phyloP scores from a whole-genome alignment of 192 early-diverging fungal species.

The Coemansia sp. region DNA sequence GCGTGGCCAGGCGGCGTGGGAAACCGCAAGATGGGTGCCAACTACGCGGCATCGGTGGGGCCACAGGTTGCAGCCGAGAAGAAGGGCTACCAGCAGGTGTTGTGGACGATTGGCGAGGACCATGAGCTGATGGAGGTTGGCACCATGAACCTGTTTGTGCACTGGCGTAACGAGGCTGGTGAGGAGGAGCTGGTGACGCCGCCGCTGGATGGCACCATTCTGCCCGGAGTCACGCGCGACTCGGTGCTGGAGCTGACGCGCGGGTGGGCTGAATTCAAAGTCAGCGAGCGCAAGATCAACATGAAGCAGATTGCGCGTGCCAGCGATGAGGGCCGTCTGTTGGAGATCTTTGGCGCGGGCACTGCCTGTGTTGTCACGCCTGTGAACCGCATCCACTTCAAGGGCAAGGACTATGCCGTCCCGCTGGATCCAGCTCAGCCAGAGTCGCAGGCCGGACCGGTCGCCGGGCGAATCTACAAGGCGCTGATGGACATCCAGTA shows the following conservation, averaged over 20 bases:
- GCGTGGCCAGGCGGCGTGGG: constrained; percentile 97
- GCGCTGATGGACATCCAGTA: constrained; percentile 93
- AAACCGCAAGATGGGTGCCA: constrained; percentile 83
- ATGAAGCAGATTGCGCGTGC: constrained; percentile 78
- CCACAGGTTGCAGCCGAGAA: constrained; percentile 85
- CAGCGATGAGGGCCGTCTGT: constrained; percentile 71
- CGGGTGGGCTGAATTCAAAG: constrained; percentile 84
- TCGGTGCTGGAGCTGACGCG: constrained; percentile 78
- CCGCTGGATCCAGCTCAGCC: constrained; percentile 83
- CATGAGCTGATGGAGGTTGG: constrained; percentile 92
- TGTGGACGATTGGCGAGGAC: constrained; percentile 91
- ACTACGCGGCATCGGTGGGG: constrained; percentile 52
- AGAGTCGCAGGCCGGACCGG: constrained; percentile 76
- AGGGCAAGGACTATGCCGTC: constrained; percentile 74
- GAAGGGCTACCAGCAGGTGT: constrained; percentile 88
- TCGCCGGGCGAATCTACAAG: constrained; percentile 78
- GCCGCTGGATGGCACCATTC: constrained; percentile 88
- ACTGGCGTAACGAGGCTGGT: constrained; percentile 80
- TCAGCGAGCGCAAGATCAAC: constrained; percentile 76
- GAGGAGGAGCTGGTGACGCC: constrained; percentile 87
- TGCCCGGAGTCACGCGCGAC: constrained; percentile 94
- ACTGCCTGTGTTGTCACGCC: constrained; percentile 95
- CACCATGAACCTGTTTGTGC: constrained; percentile 95
- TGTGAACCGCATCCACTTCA: constrained; percentile 81
- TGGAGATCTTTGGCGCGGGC: constrained; percentile 94